Evolutionary conservation across 768 basidiomycete genomes (phyloP), one percentile per base, ranked within the genome.

Genomic region (Sistotremastrum niveocremeum): DNA sequence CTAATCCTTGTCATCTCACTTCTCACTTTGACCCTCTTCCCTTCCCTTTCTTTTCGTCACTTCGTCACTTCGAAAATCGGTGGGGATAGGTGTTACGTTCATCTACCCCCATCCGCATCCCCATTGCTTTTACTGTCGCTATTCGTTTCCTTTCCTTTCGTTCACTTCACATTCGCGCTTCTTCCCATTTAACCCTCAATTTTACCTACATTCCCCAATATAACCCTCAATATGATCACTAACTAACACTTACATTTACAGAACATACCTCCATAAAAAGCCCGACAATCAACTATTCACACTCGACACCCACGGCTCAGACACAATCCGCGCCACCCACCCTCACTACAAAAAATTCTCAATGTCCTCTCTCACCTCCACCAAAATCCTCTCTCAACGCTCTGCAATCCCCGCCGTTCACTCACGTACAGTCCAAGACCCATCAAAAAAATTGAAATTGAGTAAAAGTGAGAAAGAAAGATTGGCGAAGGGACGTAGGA

Each of bases 381-480:
- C 81, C 2, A 84, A 84, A 69, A 83, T 94, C 33, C 76, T 95
- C 10, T 62, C 79, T 0, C 79, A 90, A 57, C 81, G 90, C 12
- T 93, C 90, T 2, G 90, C 91, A 4, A 73, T 94, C 8, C 86
- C 90, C 9, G 84, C 90, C 0, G 75, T 93, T 33, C 65, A 72
- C 48, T 84, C 87, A n/a, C 77, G 76, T 10, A 47, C 59, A 3
- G 51, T 64, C 7, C 55, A 60, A 47, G 55, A 67, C 7, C 57
- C 48, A 3, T 34, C 49, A 3, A 42, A 49, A 9, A 78, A 74
- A 54, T 62, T 70, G 9, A 74, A 74, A 57, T 51, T 89, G 7
- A 76, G 70, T 31, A 58, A 69, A 3, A 79, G 78, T 45, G 84
- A 91, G 49, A 91, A 91, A 60, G 77, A 76, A 28, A 68, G 79